phyloP scores from a whole-genome alignment of 2,329 filamentous ascomycete genomes.

The Neopestalotiopsis sp. region DNA sequence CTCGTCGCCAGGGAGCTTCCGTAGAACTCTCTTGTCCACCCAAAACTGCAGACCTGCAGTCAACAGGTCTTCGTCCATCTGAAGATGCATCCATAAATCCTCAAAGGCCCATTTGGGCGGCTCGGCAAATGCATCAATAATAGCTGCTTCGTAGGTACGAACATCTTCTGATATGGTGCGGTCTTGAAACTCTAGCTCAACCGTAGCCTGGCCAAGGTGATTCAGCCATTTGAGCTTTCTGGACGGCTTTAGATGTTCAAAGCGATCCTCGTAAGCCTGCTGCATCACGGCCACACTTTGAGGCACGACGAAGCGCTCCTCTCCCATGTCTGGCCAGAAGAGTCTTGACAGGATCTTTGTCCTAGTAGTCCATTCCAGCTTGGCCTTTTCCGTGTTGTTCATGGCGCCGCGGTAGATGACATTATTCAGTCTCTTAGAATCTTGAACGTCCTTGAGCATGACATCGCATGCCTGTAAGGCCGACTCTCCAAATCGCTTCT shows the following conservation, averaged over 20 bases:
- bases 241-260: slow-evolving; percentile 79
- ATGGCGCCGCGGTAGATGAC: slow-evolving; percentile 59
- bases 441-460: slow-evolving; percentile 92
- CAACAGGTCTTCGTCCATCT: slow-evolving; percentile 78
- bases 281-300: slow-evolving; percentile 64
- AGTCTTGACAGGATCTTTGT: slow-evolving; percentile 88
- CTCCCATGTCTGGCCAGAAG: slow-evolving; percentile 87
- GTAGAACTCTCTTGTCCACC: slow-evolving; percentile 71
- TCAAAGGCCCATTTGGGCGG: slow-evolving; percentile 51
- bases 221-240: slow-evolving; percentile 90
- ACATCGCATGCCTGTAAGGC: slow-evolving; percentile 93
- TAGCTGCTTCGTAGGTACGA: slow-evolving; percentile 83
- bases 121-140: slow-evolving; percentile 78
- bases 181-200: slow-evolving; percentile 84
- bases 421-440: slow-evolving; percentile 76
- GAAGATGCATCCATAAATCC: slow-evolving; percentile 58
- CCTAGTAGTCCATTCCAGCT: slow-evolving; percentile 57
- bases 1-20: slow-evolving; percentile 55
- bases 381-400: slow-evolving; percentile 29
- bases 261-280: slow-evolving; percentile 73
- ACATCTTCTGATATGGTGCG: slow-evolving; percentile 75
- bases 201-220: slow-evolving; percentile 77
- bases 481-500: slow-evolving; percentile 84
- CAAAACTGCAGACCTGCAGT: slow-evolving; percentile 72
- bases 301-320: slow-evolving; percentile 72